Evolutionary conservation across 1,284 basidiomycete genomes (phyloP).

Genomic region (Anthracocystis setariae): DNA sequence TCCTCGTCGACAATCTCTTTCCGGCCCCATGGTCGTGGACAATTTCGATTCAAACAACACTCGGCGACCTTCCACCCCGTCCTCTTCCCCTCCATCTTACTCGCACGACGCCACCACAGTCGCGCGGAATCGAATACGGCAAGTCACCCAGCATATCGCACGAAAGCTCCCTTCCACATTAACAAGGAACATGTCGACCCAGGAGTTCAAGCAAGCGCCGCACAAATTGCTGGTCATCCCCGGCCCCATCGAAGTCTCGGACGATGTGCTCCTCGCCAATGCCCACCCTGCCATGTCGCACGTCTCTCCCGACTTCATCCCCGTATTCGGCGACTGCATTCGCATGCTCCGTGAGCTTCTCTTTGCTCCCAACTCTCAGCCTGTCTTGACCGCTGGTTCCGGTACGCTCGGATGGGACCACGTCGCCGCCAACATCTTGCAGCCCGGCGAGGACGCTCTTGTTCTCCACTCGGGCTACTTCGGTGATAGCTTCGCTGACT

Average conservation of each 20-base stretch:
- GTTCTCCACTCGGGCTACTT: conserved; percentile 74
- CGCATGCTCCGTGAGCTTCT: conserved; percentile 78
- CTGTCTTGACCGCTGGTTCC: conserved; percentile 86
- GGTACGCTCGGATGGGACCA: conserved; percentile 90
- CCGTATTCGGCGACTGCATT: conserved; percentile 88
- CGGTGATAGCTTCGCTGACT: conserved; percentile 66
- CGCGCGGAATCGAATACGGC: conserved; percentile 36
- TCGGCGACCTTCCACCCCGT: conserved; percentile 28
- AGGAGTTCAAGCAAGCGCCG: conserved; percentile 60
- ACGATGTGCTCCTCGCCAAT: conserved; percentile 74
- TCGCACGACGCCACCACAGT: conserved; percentile 21
- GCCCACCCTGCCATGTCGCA: conserved; percentile 72
- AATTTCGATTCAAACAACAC: conserved; percentile 19
- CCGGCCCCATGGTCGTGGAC: conserved; percentile 26
- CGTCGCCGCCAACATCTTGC: conserved; percentile 77
- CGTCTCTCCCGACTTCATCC: conserved; percentile 88
- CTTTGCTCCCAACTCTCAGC: conserved; percentile 72
- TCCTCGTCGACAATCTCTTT: conserved; percentile 39
- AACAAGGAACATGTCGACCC: conserved; percentile 43
- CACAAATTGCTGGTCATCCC: conserved; percentile 73
- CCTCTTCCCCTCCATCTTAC: conserved; percentile 7
- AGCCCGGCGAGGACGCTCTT: conserved; percentile 81
- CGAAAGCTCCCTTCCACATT: conserved; percentile 49
- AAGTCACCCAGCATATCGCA: conserved; percentile 39
- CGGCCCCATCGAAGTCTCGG: conserved; percentile 82